A percentile compares a stretch with the other conserved stretches of the same genome.
These are phyloP conservation scores for Quillaja saponaria DNA, from an alignment of 306 rosid species.

Conservation along the genomic window DNA sequence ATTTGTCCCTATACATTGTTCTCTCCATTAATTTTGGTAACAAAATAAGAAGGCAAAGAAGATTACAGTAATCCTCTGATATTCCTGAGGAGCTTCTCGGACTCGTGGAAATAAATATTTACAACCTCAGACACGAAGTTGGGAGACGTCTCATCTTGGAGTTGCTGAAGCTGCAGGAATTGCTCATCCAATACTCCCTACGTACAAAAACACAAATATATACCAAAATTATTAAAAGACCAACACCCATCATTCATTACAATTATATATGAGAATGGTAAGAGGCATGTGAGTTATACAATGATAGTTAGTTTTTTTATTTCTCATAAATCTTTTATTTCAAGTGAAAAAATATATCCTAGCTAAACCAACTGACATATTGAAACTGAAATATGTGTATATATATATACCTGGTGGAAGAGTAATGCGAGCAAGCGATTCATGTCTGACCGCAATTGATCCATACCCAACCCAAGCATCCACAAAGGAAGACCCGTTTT, in stretches of 20 bases:
- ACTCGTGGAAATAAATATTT: constrained; percentile 87
- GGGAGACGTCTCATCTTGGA: constrained; percentile 87
- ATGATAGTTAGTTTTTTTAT: no score
- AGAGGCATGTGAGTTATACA: no score
- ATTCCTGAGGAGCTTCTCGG: constrained; percentile 80
- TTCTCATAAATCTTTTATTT: not conserved
- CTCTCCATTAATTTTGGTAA: no score
- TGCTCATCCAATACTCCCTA: constrained; percentile 95
- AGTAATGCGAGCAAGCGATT: constrained; percentile 88
- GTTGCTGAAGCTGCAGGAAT: constrained; percentile 91
- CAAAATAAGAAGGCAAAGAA: not conserved
- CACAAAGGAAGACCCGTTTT: constrained; percentile 99
- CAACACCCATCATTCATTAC: not conserved
- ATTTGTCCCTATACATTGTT: no score
- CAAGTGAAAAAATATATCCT: not conserved
- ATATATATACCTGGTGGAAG: constrained; percentile 74
- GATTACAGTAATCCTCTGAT: constrained; percentile 73
- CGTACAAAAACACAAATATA: not conserved
- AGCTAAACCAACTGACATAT: no score
- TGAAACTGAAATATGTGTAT: no score
- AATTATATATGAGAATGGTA: no score
- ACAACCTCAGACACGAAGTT: constrained; percentile 91
- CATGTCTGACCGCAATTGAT: constrained; percentile 93
- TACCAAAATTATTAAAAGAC: not conserved
- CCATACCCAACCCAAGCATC: constrained; percentile 88